phyloP scores from a whole-genome alignment of 306 rosid species.

The Sicyos baderoa region DNA sequence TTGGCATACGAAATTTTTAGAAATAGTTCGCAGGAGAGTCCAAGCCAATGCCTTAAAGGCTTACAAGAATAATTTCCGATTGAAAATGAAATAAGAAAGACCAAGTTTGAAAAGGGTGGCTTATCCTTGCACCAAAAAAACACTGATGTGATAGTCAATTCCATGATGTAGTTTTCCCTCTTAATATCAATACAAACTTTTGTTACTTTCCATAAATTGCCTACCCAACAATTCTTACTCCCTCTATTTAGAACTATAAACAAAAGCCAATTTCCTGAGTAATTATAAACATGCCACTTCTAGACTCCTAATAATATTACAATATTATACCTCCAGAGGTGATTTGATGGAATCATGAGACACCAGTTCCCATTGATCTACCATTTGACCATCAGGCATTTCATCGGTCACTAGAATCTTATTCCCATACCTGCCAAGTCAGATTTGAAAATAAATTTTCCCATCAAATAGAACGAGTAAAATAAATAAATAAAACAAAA shows the following conservation, averaged over 20 bases:
- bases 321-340: constrained; percentile 57
- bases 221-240: not conserved
- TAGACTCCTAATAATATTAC: constrained; percentile 1
- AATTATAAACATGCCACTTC: not conserved
- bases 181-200: not conserved
- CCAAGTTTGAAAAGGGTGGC: too few relatives aligned
- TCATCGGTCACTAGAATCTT: constrained; percentile 94
- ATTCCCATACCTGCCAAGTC: constrained; percentile 60
- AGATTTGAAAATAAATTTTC: constrained; percentile 30
- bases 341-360: constrained; percentile 64
- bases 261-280: not conserved
- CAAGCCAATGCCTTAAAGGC: too few relatives aligned
- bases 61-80: too few relatives aligned
- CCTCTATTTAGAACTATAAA: not conserved
- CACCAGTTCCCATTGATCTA: constrained; percentile 91
- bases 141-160: too few relatives aligned
- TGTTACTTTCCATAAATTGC: not conserved
- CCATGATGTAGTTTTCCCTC: too few relatives aligned
- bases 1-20: not conserved
- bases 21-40: not conserved
- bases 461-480: constrained; percentile 19
- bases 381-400: constrained; percentile 97
- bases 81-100: too few relatives aligned
- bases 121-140: too few relatives aligned
- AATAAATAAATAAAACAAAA: not conserved